These are phyloP conservation scores for Cryphonectria naterciae DNA, from an alignment of 2,329 filamentous ascomycete genomes.

Conservation along the genomic window DNA sequence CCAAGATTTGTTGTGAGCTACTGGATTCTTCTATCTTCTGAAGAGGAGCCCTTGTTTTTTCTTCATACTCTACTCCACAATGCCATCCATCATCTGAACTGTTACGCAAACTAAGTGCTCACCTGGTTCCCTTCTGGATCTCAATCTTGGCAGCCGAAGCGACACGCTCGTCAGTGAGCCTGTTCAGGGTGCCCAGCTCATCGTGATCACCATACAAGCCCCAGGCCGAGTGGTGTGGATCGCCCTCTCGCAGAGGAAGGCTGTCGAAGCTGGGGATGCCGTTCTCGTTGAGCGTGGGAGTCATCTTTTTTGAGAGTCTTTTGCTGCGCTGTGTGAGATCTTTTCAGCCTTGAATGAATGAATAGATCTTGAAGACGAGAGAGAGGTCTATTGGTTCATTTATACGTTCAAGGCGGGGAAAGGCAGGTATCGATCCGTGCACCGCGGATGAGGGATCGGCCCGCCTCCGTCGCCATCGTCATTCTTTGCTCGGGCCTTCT, in stretches of 20 bases:
- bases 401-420: conserved; percentile 4
- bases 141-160: conserved; percentile 53
- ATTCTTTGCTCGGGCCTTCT: conserved; percentile 1
- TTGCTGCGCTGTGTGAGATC: conserved; percentile 17
- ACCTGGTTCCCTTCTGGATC: conserved; percentile 59
- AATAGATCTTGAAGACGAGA: not conserved
- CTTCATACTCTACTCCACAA: no score
- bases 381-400: not conserved
- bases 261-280: conserved; percentile 52
- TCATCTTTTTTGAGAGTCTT: conserved; percentile 20
- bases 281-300: conserved; percentile 42
- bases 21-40: not conserved
- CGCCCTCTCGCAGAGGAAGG: conserved; percentile 50
- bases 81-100: no score
- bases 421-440: conserved; percentile 13
- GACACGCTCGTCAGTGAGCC: conserved; percentile 59
- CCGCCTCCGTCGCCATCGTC: conserved; percentile 8
- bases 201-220: conserved; percentile 59
- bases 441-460: conserved; percentile 13
- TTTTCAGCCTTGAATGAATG: not conserved
- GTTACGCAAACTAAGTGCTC: conserved; percentile 18
- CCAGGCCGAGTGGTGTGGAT: conserved; percentile 51
- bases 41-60: no score
- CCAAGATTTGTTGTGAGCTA: conserved; percentile 1
- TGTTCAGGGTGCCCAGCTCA: conserved; percentile 64